A percentile compares a stretch with the other conserved stretches of the same genome.
Evolutionary conservation across 108 stramenopile genomes (phyloP).

Genomic region (Cylindrotheca closterium): DNA sequence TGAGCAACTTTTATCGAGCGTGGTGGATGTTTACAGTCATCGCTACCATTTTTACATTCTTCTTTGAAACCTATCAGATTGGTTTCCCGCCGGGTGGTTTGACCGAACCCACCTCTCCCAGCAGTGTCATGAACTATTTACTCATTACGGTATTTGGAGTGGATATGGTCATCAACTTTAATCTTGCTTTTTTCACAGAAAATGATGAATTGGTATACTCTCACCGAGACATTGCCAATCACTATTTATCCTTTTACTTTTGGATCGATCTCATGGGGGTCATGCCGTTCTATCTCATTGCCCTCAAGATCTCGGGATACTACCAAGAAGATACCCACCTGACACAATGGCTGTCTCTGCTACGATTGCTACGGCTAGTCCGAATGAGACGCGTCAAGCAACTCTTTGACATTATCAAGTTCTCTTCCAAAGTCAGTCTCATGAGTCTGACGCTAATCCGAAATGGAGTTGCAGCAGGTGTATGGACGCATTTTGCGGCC

Average conservation of each 20-base stretch:
- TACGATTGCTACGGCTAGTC: constrained; percentile 45
- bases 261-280: constrained; percentile 60
- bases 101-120: constrained; percentile 21
- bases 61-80: constrained; percentile 45
- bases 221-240: constrained; percentile 30
- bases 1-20: constrained; percentile 20
- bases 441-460: constrained; percentile 45
- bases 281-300: constrained; percentile 49
- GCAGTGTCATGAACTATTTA: constrained; percentile 38
- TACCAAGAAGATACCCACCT: constrained; percentile 2
- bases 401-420: constrained; percentile 51
- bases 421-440: constrained; percentile 43
- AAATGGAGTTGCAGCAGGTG: constrained; percentile 42
- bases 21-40: constrained; percentile 57
- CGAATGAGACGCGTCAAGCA: constrained; percentile 46
- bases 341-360: constrained; percentile 30
- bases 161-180: constrained; percentile 61
- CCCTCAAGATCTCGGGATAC: constrained; percentile 39
- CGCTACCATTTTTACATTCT: constrained; percentile 45
- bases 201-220: constrained; percentile 35
- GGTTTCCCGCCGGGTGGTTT: constrained; percentile 43
- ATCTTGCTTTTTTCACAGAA: constrained; percentile 47
- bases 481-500: constrained; percentile 56
- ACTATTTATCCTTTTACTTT: constrained; percentile 47
- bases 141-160: constrained; percentile 41